Base-by-base conservation (phyloP, 441 rosid genomes). In the Syzygium malaccense region DNA sequence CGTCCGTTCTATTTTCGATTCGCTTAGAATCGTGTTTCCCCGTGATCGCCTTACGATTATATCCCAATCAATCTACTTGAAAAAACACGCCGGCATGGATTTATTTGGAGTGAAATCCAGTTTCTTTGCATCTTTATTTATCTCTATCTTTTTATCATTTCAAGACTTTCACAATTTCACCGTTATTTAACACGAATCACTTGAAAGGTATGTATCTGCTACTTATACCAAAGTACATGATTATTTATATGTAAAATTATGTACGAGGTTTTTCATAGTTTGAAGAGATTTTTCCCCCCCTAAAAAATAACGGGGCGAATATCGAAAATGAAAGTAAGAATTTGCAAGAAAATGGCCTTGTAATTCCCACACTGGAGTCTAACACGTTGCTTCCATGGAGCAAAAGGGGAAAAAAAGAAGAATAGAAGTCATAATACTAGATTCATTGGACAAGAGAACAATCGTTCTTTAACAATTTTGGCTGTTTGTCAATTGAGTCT, bases 51-150 rank as follows among this genome's bases (percentile, higher is more conserved):
- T 33, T 33, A 33, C 2, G 14, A 2, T 19, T 10, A 5, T 33
- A 19, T 68, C 48, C 19, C 26, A 10, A 68, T 9, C 19, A 68
- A 33, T 9, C 37, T 33, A 33, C 26, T 8, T 68, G 45, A 41
- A 5, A 37, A 11, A 0, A 19, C 80, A 11, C 4, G 2, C 14
- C 6, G 2, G 1, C 20, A 11, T 33, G 8, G 4, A 12, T 33
- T 6, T 33, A 8, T 66, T 8, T 18, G 7, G 41, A 8, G 25
- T 4, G 41, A 17, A 30, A 15, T 66, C 41, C 15, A 32, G 25
- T 66, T 8, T 8, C 23, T 66, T 32, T 66, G 2, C 3, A 7
- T 20, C 8, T 56, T 56, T 56, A 8, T n/a, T 62, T 62, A 7
- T 68, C 2, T 2, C 18, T 33, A 68, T 33, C 4, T 68, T 5